phyloP scores from a whole-genome alignment of 176 grass and related monocot genomes.

The Triticum urartu region DNA sequence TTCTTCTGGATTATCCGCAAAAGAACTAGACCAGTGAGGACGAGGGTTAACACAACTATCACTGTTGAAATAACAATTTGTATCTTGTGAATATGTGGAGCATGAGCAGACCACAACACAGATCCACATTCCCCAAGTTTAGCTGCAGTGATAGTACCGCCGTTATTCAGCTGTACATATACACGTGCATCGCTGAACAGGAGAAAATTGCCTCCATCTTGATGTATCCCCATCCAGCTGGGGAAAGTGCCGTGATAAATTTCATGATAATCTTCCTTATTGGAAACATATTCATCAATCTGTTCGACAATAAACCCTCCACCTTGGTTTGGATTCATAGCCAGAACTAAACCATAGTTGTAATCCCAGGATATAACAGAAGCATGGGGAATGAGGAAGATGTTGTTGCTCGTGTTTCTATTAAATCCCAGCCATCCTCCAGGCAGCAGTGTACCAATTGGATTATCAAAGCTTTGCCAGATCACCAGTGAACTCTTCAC shows the following conservation, averaged over 20 bases:
- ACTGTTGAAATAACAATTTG: background rate
- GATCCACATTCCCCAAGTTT: background rate
- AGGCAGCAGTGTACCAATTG: too few species aligned
- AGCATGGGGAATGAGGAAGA: too few species aligned
- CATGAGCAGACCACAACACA: slow-evolving; percentile 24
- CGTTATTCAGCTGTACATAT: background rate
- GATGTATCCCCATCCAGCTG: background rate
- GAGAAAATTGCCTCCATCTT: background rate
- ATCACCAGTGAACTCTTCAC: too few species aligned
- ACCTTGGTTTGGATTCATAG: background rate
- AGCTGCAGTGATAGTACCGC: background rate
- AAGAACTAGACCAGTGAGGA: background rate
- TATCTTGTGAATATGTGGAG: background rate
- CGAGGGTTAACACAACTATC: background rate
- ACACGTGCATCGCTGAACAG: background rate
- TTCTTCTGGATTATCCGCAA: background rate
- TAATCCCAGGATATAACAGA: too few species aligned
- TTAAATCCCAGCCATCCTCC: too few species aligned
- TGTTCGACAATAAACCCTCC: background rate
- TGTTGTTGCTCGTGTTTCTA: too few species aligned
- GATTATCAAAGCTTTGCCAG: too few species aligned
- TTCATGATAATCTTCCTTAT: too few species aligned
- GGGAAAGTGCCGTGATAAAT: background rate
- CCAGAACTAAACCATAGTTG: background rate
- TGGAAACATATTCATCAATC: too few species aligned